phyloP scores from a whole-genome alignment of 345 rosid genomes.

The Mallotus nudiflorus region DNA sequence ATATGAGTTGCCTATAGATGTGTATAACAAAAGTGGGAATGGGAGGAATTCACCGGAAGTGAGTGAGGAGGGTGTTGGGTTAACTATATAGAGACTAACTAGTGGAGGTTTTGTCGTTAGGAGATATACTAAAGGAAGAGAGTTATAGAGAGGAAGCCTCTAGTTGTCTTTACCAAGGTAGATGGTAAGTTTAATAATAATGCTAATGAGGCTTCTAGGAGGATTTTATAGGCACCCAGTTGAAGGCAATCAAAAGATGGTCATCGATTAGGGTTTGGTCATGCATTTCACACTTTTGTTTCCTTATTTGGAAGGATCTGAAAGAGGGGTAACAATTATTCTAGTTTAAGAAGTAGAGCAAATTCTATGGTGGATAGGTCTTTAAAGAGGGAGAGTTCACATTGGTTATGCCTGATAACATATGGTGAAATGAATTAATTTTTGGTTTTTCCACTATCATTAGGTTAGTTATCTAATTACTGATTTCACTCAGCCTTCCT shows the following conservation, averaged over 20 bases:
- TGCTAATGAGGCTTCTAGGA: constrained; percentile 32
- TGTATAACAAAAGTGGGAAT: background rate
- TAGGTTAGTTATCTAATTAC: constrained; percentile 16
- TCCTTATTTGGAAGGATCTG: constrained; percentile 59
- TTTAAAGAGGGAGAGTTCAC: constrained; percentile 26
- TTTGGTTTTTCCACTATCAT: background rate
- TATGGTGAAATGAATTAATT: constrained; percentile 17
- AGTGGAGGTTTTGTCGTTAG: constrained; percentile 89
- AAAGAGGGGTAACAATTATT: constrained; percentile 7
- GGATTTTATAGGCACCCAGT: constrained; percentile 51
- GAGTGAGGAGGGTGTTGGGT: constrained; percentile 43
- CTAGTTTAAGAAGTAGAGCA: constrained; percentile 27
- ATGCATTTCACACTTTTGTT: constrained; percentile 57
- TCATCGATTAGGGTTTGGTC: constrained; percentile 35
- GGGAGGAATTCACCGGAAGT: constrained; percentile 7
- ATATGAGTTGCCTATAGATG: constrained; percentile 55
- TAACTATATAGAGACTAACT: constrained; percentile 80
- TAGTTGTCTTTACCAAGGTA: constrained; percentile 65
- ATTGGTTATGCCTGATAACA: constrained; percentile 27
- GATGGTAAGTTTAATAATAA: constrained; percentile 55
- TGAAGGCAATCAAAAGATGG: constrained; percentile 26
- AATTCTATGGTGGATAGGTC: constrained; percentile 32
- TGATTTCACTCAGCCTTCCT: constrained; percentile 29
- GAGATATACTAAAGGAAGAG: constrained; percentile 49
- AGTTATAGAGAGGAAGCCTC: constrained; percentile 45